These are phyloP conservation scores for Vachellia collinsii DNA, from an alignment of 306 rosid genomes.

Conservation along the genomic window DNA sequence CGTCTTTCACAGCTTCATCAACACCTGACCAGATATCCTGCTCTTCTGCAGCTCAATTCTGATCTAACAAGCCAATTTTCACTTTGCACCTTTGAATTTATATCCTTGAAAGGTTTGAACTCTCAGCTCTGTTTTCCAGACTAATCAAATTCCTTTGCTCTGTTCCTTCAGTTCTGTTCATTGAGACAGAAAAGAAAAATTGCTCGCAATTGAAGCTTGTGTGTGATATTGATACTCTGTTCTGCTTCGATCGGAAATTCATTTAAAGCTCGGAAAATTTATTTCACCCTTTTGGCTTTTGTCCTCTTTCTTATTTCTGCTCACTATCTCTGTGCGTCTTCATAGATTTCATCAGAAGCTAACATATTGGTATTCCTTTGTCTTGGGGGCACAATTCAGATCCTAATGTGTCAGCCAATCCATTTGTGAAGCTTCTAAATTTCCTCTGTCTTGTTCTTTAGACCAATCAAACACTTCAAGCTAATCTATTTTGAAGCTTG, in stretches of 20 bases:
- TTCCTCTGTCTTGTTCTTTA: background rate
- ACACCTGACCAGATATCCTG: slow-evolving; percentile 7
- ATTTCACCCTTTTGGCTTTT: slow-evolving; percentile 29
- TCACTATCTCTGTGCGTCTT: slow-evolving; percentile 7
- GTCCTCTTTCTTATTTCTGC: slow-evolving; percentile 36
- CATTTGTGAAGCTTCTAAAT: slow-evolving; percentile 35
- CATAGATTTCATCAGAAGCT: slow-evolving; percentile 34
- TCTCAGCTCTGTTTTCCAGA: background rate
- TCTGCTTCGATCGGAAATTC: slow-evolving; percentile 6
- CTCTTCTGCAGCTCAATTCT: slow-evolving; percentile 3
- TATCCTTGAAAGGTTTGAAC: background rate
- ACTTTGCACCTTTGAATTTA: slow-evolving; percentile 30
- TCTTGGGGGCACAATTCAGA: background rate
- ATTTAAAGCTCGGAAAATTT: slow-evolving; percentile 31
- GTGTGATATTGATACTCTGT: slow-evolving; percentile 32
- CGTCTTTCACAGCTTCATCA: slow-evolving; percentile 44
- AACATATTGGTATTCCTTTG: background rate
- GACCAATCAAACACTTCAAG: background rate
- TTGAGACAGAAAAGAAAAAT: background rate
- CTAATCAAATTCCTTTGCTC: slow-evolving; percentile 14
- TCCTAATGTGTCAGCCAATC: background rate
- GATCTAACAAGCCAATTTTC: background rate
- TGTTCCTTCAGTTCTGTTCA: background rate
- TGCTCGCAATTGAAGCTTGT: background rate
- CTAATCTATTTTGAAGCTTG: background rate